Percentiles rank a stretch among this genome's conserved stretches.
Evolutionary conservation across 345 rosid species (phyloP).

Genomic region (Microthlaspi erraticum): DNA sequence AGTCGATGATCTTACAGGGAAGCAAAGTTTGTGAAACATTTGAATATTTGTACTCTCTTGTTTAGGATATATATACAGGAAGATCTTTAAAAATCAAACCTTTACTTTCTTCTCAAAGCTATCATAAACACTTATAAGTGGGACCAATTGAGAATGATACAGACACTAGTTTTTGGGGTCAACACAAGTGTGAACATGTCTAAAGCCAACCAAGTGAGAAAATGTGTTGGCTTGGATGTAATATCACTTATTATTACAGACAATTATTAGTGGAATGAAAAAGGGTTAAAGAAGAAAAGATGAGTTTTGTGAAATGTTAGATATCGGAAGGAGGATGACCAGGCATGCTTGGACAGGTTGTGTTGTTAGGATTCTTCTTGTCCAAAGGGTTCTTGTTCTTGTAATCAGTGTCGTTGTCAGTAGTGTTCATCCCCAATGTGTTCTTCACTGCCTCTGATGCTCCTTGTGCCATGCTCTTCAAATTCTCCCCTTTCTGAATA

Average conservation of each 20-base stretch:
- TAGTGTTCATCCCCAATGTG: conserved; percentile 50
- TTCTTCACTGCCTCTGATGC: conserved; percentile 57
- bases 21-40: too few species aligned
- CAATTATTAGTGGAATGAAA: conserved; percentile 24
- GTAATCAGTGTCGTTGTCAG: conserved; percentile 20
- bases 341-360: conserved; percentile 45
- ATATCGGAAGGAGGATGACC: conserved; percentile 45
- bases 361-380: conserved; percentile 42
- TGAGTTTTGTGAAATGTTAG: conserved; percentile 15
- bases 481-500: conserved; percentile 52
- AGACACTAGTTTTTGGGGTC: neutral
- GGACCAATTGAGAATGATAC: too few species aligned
- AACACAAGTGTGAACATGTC: conserved; percentile 31
- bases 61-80: too few species aligned
- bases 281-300: conserved; percentile 2
- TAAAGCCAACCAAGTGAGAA: conserved; percentile 15
- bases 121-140: too few species aligned
- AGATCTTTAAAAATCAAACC: too few species aligned
- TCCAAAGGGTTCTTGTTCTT: conserved; percentile 46
- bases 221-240: conserved; percentile 24
- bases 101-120: too few species aligned
- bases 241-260: conserved; percentile 30
- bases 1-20: conserved; percentile 15
- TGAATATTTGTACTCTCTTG: too few species aligned
- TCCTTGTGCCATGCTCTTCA: conserved; percentile 57